Evolutionary conservation across 1,284 basidiomycete species (phyloP), one percentile per base, ranked within the genome.

Genomic region (Meira miltonrushii): DNA sequence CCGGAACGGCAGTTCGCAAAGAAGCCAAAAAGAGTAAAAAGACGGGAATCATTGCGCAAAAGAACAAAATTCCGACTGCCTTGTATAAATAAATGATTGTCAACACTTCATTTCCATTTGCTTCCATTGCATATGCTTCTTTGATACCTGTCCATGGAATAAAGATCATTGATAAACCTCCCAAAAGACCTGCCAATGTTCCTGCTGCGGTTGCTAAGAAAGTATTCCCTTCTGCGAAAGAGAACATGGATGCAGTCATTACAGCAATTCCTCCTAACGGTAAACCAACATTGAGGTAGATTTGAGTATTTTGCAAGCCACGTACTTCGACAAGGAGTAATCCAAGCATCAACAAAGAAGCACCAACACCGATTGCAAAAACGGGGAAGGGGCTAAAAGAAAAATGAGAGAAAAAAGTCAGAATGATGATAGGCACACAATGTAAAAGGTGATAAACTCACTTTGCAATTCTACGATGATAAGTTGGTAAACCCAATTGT

Each of bases 131-230:
- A 59, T 70, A 70, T 40, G 65, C 55, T 11, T 41, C 12, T 33
- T 68, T 60, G 23, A 70, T 63, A 2, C 68, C 67, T 9, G 68
- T 68, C 68, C 68, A 70, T 39, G 68, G 68, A 4, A 70, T 55
- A 64, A 70, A 69, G 51, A 66, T 60, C 12, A 70, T 21, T 5
- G 46, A 59, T 1, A 56, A n/a, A 12, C 65, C 66, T 9, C 65
- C 62, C 23, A 70, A 33, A 1, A 70, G 47, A 5, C 65, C 64
- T 9, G 60, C 67, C 2, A 70, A 50, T 19, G 62, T 55, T 15
- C 68, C 68, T 1, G 59, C 37, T 23, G 57, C 48, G 0, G 67
- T 69, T 49, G 68, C 68, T 13, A 69, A 54, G 51, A 54, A 70
- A 33, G 67, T 70, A 23, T 62, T 63, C 13, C 68, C 68, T 43